phyloP scores from a whole-genome alignment of 179 eudicot genomes.

The Drosera spatulata region DNA sequence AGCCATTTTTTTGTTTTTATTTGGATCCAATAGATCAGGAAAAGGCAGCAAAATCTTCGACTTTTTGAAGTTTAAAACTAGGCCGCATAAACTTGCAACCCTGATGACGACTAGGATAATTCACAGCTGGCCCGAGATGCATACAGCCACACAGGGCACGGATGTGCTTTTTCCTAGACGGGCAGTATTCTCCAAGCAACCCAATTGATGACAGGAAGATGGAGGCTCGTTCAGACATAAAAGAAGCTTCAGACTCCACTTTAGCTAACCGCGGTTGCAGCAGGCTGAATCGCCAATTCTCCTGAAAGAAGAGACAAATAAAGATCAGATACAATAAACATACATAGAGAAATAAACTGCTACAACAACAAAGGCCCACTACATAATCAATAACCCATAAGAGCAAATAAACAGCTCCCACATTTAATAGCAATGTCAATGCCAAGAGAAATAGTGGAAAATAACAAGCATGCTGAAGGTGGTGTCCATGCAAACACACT shows the following conservation, averaged over 20 bases:
- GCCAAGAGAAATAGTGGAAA: no score
- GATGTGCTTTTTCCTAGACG: constrained; percentile 38
- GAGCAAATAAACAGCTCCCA: no score
- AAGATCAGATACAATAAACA: not conserved
- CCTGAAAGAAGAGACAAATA: constrained; percentile 4
- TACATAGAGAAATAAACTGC: no score
- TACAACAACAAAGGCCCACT: no score
- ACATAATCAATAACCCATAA: no score
- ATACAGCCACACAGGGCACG: constrained; percentile 34
- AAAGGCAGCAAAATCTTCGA: constrained; percentile 12
- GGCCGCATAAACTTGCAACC: constrained; percentile 38
- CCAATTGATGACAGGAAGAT: constrained; percentile 48
- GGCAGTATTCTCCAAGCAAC: constrained; percentile 64
- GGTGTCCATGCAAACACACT: no score
- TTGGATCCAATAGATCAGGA: constrained; percentile 7
- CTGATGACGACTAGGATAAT: constrained; percentile 9
- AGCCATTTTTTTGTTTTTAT: constrained; percentile 36
- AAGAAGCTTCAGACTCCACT: constrained; percentile 60
- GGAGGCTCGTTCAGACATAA: constrained; percentile 66
- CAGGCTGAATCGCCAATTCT: constrained; percentile 20
- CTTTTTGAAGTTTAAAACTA: constrained; percentile 8
- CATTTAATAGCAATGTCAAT: no score
- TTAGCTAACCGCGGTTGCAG: constrained; percentile 21
- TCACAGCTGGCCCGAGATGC: constrained; percentile 40
- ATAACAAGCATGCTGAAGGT: no score